Percentiles rank a stretch among this genome's conserved stretches.
phyloP scores from a whole-genome alignment of 2,329 filamentous ascomycete species.

The Xylaria sp. region DNA sequence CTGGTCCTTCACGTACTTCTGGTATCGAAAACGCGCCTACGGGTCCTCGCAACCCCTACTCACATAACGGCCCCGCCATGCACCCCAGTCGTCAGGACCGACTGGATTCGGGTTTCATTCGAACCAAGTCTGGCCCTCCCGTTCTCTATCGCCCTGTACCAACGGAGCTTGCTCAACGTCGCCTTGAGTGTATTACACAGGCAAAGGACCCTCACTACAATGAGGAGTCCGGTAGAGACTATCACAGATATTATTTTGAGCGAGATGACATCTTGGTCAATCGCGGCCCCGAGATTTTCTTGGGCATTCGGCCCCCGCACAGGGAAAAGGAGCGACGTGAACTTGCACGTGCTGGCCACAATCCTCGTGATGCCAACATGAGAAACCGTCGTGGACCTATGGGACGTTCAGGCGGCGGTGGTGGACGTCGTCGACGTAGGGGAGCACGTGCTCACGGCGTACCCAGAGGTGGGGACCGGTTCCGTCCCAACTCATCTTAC shows the following conservation, averaged over 20 bases:
- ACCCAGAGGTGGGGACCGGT: slow-evolving; percentile 32
- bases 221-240: slow-evolving; percentile 44
- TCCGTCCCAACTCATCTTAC: slow-evolving; percentile 26
- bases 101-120: slow-evolving; percentile 20
- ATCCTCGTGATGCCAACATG: slow-evolving; percentile 7
- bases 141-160: slow-evolving; percentile 54
- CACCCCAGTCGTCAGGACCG: slow-evolving; percentile 22
- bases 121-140: slow-evolving; percentile 39
- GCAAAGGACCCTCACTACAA: slow-evolving; percentile 41
- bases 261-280: slow-evolving; percentile 62
- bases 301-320: slow-evolving; percentile 57
- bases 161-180: slow-evolving; percentile 56
- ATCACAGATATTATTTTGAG: slow-evolving; percentile 70
- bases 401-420: slow-evolving; percentile 21
- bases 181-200: slow-evolving; percentile 53
- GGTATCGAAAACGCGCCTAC: slow-evolving; percentile 34
- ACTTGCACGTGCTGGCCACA: slow-evolving; percentile 30
- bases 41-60: slow-evolving; percentile 38
- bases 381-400: slow-evolving; percentile 22
- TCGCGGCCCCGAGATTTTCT: slow-evolving; percentile 64
- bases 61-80: slow-evolving; percentile 25
- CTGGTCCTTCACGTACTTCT: slow-evolving; percentile 28
- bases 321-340: slow-evolving; percentile 41
- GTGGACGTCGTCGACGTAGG: slow-evolving; percentile 28
- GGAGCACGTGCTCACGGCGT: slow-evolving; percentile 30